Evolutionary conservation across 345 rosid genomes (phyloP).

Genomic region (Clarkia xantiana): DNA sequence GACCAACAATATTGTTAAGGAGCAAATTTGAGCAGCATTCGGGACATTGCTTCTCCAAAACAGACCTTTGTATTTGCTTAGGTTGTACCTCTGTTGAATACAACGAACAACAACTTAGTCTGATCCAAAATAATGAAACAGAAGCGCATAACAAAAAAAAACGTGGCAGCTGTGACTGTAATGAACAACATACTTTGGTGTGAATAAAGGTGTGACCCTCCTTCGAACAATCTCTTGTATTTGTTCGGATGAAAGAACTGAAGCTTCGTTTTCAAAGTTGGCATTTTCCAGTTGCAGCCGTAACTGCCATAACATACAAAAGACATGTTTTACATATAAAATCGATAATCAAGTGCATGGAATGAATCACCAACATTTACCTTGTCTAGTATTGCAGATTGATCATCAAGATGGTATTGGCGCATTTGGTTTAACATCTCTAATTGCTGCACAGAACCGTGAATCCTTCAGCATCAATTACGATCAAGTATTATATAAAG

Average conservation of each 20-base stretch:
- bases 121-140: neutral
- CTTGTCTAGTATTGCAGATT: conserved; percentile 58
- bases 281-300: conserved; percentile 44
- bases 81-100: conserved; percentile 2
- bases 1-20: neutral
- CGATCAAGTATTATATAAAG: neutral
- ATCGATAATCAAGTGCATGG: neutral
- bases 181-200: conserved; percentile 17
- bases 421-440: conserved; percentile 80
- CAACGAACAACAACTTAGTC: neutral
- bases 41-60: neutral
- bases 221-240: conserved; percentile 49
- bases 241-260: conserved; percentile 42
- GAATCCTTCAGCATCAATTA: neutral
- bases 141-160: neutral
- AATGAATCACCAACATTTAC: conserved; percentile 9
- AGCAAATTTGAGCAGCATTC: too few relatives aligned
- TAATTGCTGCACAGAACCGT: conserved; percentile 38
- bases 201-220: conserved; percentile 51
- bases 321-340: neutral
- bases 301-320: conserved; percentile 25
- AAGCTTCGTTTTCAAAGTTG: conserved; percentile 38
- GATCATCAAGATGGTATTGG: conserved; percentile 50
- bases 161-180: neutral
- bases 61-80: neutral